Evolutionary conservation across 352 stramenopile species (phyloP).

Genomic region (Phytopythium boreale): DNA sequence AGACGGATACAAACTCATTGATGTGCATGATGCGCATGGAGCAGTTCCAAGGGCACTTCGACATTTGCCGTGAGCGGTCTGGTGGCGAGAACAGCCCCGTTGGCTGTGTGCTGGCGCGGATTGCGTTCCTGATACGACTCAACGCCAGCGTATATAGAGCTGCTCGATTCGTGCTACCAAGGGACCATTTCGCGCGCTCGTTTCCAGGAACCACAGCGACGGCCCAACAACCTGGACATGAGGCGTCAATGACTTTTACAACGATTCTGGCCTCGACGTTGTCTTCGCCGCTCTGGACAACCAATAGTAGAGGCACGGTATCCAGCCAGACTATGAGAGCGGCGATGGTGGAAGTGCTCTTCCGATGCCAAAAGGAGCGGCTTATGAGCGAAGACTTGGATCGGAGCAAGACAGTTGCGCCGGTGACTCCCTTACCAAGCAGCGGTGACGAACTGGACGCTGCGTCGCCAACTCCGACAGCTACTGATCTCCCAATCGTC

Average conservation of each 20-base stretch:
- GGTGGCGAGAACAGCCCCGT: not conserved
- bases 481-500: not conserved
- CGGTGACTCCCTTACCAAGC: not conserved
- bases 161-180: not conserved
- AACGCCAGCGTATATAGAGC: not conserved
- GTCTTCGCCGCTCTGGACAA: not conserved
- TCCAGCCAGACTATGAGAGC: not conserved
- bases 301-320: too few relatives aligned
- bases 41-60: not conserved
- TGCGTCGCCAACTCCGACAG: not conserved
- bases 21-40: not conserved
- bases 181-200: not conserved
- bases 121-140: not conserved
- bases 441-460: not conserved
- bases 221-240: not conserved
- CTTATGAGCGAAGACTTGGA: slow-evolving; percentile 28
- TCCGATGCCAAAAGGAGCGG: slow-evolving; percentile 37
- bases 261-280: not conserved
- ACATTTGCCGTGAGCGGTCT: not conserved
- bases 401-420: slow-evolving; percentile 11
- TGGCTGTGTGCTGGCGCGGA: not conserved
- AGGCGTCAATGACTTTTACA: not conserved
- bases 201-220: not conserved
- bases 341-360: slow-evolving; percentile 16
- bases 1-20: not conserved